Percentiles rank a stretch among this genome's conserved stretches.
Evolutionary conservation across 2,329 filamentous ascomycete species (phyloP).

Genomic region (Trichophaea hybrida): DNA sequence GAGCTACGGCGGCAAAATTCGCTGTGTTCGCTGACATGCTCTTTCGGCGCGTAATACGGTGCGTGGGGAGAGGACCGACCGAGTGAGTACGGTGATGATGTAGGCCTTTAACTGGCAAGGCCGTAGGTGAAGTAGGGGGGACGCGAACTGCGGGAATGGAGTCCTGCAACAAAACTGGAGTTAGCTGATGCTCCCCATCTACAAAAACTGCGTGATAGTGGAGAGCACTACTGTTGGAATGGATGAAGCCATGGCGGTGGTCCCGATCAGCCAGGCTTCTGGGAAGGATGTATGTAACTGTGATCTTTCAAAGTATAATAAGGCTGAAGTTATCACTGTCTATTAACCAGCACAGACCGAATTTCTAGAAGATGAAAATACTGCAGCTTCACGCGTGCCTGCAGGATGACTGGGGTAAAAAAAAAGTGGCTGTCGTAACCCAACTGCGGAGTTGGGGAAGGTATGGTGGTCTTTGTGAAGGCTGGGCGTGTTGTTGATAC

Average conservation of each 20-base stretch:
- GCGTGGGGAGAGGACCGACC: conserved; percentile 37
- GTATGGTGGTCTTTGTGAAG: not conserved
- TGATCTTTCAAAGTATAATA: not conserved
- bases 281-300: not conserved
- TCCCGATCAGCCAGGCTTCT: not conserved
- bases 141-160: not conserved
- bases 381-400: not conserved
- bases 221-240: not conserved
- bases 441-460: not conserved
- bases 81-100: conserved; percentile 14
- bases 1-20: conserved; percentile 62
- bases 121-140: not conserved
- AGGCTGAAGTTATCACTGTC: not conserved
- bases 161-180: not conserved
- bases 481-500: not conserved
- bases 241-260: conserved; percentile 3
- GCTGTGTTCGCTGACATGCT: conserved; percentile 65
- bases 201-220: not conserved
- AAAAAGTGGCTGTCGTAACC: not conserved
- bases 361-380: not conserved
- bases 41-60: conserved; percentile 84
- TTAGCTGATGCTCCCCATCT: not conserved
- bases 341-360: not conserved
- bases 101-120: not conserved
- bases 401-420: not conserved